These are phyloP conservation scores for Eucalyptus marginata DNA, from an alignment of 345 rosid genomes.

Conservation along the genomic window DNA sequence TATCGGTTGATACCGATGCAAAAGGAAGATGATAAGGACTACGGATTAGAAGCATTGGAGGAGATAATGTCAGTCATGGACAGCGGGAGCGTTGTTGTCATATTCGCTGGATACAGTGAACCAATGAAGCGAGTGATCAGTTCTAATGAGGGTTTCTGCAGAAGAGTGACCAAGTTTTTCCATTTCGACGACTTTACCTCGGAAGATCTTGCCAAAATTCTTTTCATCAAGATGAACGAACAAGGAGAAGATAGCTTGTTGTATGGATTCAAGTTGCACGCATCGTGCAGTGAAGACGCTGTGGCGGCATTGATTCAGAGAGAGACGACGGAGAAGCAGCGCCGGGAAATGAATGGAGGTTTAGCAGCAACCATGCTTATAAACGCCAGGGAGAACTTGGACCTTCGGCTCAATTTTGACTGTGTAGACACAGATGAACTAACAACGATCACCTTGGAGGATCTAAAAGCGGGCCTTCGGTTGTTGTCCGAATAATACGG, in stretches of 20 bases:
- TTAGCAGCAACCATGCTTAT: constrained; percentile 70
- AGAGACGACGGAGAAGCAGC: constrained; percentile 73
- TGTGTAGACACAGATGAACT: constrained; percentile 68
- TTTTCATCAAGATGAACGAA: constrained; percentile 75
- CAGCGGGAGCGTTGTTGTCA: constrained; percentile 73
- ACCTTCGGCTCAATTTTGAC: constrained; percentile 73
- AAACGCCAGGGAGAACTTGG: constrained; percentile 89
- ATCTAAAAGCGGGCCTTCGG: constrained; percentile 57
- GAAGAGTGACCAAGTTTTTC: constrained; percentile 96
- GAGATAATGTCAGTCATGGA: constrained; percentile 99
- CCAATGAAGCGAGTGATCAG: constrained; percentile 96
- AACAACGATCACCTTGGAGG: constrained; percentile 56
- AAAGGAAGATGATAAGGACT: constrained; percentile 91
- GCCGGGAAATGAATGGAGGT: constrained; percentile 93
- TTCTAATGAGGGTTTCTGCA: constrained; percentile 90
- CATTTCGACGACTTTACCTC: constrained; percentile 66
- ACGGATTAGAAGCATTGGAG: constrained; percentile 93
- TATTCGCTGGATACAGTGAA: constrained; percentile 92
- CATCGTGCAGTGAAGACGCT: constrained; percentile 56
- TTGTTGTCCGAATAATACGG: constrained; percentile 25
- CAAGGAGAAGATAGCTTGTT: constrained; percentile 47
- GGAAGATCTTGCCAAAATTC: constrained; percentile 64
- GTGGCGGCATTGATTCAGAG: constrained; percentile 50
- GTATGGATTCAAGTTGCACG: constrained; percentile 63
- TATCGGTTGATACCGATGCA: constrained; percentile 90